Percentiles rank a stretch among this genome's conserved stretches.
Evolutionary conservation across 2,329 filamentous ascomycete species (phyloP).

Genomic region (Verticillium nonalfalfae): DNA sequence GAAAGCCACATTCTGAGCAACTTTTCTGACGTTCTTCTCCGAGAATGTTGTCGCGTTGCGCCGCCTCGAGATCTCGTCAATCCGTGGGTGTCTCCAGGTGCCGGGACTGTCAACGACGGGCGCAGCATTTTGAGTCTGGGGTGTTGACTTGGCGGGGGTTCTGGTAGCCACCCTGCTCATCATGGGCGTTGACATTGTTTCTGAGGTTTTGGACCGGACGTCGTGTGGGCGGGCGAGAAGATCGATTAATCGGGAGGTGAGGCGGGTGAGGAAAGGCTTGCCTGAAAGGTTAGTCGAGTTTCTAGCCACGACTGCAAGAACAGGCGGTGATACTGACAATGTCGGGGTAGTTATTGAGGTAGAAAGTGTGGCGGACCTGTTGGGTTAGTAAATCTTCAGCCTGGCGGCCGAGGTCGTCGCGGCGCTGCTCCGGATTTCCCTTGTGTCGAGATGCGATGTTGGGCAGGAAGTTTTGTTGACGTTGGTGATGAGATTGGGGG

Average conservation of each 20-base stretch:
- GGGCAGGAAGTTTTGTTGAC: constrained; percentile 12
- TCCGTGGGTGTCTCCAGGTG: constrained; percentile 83
- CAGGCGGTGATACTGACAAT: neutral
- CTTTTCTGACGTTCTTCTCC: constrained; percentile 65
- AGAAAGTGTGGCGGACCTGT: neutral
- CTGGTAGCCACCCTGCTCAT: neutral
- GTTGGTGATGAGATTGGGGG: constrained; percentile 7
- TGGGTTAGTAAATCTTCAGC: constrained; percentile 1
- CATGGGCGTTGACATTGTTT: neutral
- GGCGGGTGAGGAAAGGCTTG: neutral
- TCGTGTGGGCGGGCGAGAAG: neutral
- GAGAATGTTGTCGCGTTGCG: constrained; percentile 75
- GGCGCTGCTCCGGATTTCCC: neutral
- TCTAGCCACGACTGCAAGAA: neutral
- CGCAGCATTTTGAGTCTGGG: constrained; percentile 20
- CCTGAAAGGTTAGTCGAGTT: neutral
- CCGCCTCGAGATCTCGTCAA: constrained; percentile 79
- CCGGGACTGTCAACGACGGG: constrained; percentile 54
- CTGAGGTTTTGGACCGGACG: neutral
- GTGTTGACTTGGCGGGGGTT: constrained; percentile 37
- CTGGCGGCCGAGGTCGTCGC: neutral
- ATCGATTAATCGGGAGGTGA: neutral
- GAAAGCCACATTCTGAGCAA: constrained; percentile 60
- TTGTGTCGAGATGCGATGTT: constrained; percentile 2
- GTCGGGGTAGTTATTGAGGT: neutral